These are phyloP conservation scores for Dictyostelium firmibasis DNA, from an alignment of 78 protist species.

Conservation along the genomic window DNA sequence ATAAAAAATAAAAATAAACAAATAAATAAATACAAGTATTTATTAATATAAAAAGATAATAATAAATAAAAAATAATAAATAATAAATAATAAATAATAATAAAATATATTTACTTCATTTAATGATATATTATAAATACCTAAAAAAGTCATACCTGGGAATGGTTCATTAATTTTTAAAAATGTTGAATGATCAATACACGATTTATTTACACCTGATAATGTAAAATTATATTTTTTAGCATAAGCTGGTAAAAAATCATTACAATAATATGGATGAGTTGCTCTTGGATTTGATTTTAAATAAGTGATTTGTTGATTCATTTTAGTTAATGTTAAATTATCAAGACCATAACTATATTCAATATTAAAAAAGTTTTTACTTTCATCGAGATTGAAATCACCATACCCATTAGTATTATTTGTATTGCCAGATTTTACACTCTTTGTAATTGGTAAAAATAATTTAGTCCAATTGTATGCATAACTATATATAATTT, in stretches of 20 bases:
- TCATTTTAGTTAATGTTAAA: not conserved
- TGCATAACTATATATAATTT: not conserved
- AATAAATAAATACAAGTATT: not conserved
- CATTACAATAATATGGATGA: constrained; percentile 32
- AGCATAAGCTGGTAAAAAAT: not conserved
- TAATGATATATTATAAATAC: constrained; percentile 19
- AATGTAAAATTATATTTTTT: not conserved
- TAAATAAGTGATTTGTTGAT: not conserved
- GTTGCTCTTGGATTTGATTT: not conserved
- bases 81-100: no score
- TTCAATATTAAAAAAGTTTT: not conserved
- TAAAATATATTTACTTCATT: not conserved
- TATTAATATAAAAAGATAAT: no score
- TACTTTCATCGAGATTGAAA: not conserved
- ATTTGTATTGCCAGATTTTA: not conserved
- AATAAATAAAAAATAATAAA: no score
- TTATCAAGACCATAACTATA: not conserved
- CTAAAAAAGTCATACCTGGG: constrained; percentile 18
- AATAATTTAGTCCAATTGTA: constrained; percentile 26
- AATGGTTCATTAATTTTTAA: constrained; percentile 16
- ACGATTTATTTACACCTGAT: not conserved
- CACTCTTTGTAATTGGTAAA: not conserved
- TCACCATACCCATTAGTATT: not conserved
- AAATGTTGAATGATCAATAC: constrained; percentile 2
- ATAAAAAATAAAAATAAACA: not conserved